Evolutionary conservation across 495 filamentous ascomycete species (phyloP), one percentile per base, ranked within the genome.

Genomic region (Aspergillus cavernicola): DNA sequence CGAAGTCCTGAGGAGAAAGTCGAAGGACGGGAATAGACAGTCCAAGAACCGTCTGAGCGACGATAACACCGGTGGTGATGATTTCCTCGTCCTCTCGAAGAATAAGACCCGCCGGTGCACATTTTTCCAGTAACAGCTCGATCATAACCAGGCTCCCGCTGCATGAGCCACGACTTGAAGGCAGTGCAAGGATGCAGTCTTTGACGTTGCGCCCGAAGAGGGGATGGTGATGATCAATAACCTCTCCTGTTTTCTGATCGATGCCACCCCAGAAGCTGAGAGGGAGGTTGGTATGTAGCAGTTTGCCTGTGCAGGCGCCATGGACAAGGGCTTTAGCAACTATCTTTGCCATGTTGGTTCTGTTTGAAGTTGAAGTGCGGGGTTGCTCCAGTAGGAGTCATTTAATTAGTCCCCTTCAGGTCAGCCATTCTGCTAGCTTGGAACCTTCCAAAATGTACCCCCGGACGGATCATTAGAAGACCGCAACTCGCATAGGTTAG

Each of bases 181-280:
- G 68, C 11, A 69, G 58, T 0, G 63, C 68, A 0, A 71, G 58
- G 8, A 71, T 42, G 2, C 51, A 52, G 19, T 54, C 58, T 2
- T 50, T 37, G 0, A 69, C 32, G 5, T 33, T 52, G 29, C 60
- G 26, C 4, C 61, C 68, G 16, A 37, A 29, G 16, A 71, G 46
- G 1, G 64, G 64, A 22, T 71, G 68, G 23, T 71, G 68, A 9
- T 47, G 52, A 23, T 71, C 68, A 35, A 69, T 58, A 2, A 71
- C 46, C 6, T 53, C 22, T 29, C 68, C 59, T 0, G 61, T 67
- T 11, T 48, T 29, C 31, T 64, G 58, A 18, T 59, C 29, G 1
- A 69, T 59, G 3, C 66, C 68, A 6, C 64, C 68, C 68, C 68
- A 69, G 60, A 71, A 68, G 42, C 68, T 71, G 10, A 71, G 57